phyloP scores from a whole-genome alignment of 371 early-diverging fungal genomes.

The Paramicrosporidium saccamoebae region DNA sequence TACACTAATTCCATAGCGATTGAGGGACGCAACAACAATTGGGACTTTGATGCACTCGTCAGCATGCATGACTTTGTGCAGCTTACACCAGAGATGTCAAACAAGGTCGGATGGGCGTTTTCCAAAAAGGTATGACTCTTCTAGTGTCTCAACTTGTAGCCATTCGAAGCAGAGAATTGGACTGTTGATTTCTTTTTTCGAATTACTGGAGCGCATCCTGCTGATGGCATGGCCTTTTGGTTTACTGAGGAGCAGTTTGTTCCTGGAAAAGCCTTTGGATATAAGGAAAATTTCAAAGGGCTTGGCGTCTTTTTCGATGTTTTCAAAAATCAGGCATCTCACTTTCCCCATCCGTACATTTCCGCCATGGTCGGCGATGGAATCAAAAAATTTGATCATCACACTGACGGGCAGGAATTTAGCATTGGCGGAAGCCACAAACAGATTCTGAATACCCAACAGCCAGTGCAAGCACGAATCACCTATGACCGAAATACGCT shows the following conservation, averaged over 20 bases:
- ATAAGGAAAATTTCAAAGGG: slow-evolving; percentile 48
- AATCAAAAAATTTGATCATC: slow-evolving; percentile 30
- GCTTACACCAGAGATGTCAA: too few relatives aligned
- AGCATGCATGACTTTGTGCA: too few relatives aligned
- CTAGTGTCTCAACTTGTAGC: too few relatives aligned
- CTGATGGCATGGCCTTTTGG: slow-evolving; percentile 89
- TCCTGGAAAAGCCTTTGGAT: slow-evolving; percentile 60
- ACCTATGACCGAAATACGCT: slow-evolving; percentile 31
- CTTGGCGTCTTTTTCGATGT: slow-evolving; percentile 85
- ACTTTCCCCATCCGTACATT: slow-evolving; percentile 39
- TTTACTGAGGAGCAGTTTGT: slow-evolving; percentile 17
- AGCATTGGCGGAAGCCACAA: slow-evolving; percentile 30
- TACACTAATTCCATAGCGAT: too few relatives aligned
- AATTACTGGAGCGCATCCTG: too few relatives aligned
- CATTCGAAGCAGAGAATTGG: too few relatives aligned
- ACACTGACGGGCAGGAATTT: slow-evolving; percentile 34
- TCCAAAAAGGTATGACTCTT: too few relatives aligned
- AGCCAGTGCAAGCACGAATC: slow-evolving; percentile 29
- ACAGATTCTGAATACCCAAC: slow-evolving; percentile 27
- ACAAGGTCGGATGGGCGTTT: too few relatives aligned
- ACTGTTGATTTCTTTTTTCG: too few relatives aligned
- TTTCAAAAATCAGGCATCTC: slow-evolving; percentile 40
- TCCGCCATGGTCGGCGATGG: slow-evolving; percentile 79
- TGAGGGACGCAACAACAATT: too few relatives aligned
- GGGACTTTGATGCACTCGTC: too few relatives aligned